These are phyloP conservation scores for Mycena leptocephala DNA, from an alignment of 768 basidiomycete genomes.

Conservation along the genomic window DNA sequence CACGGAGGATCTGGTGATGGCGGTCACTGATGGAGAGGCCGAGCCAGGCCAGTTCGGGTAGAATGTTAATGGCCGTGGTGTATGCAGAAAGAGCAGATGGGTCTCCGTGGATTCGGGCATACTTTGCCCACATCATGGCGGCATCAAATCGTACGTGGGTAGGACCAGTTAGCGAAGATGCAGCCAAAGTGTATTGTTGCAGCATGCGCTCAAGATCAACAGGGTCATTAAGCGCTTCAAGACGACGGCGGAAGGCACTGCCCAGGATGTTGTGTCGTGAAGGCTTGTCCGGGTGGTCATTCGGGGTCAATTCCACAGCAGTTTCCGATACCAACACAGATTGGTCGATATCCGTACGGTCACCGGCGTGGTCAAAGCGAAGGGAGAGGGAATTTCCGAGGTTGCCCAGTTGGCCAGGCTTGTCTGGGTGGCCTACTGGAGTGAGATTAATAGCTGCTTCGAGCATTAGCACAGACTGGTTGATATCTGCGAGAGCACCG, in stretches of 20 bases:
- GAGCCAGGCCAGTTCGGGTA: neutral
- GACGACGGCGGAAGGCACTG: neutral
- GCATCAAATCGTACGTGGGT: neutral
- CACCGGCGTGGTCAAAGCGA: no score
- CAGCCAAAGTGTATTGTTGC: no score
- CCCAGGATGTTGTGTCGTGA: neutral
- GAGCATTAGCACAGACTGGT: no score
- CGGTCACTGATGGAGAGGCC: neutral
- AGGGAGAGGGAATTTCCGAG: no score
- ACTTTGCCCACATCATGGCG: neutral
- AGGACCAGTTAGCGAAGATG: neutral
- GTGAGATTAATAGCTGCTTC: no score
- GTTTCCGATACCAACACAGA: neutral
- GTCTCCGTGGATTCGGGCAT: neutral
- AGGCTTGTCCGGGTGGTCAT: neutral
- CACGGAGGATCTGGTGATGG: neutral
- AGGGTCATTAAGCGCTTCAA: neutral
- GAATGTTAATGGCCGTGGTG: neutral
- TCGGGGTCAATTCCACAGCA: neutral
- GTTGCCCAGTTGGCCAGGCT: no score
- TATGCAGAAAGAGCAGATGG: slow-evolving; percentile 2
- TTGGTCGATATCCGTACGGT: neutral
- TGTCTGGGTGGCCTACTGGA: no score
- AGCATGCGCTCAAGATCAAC: neutral
- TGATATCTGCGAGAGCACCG: no score